Percentiles rank a stretch among this genome's conserved stretches.
Evolutionary conservation across 2,329 filamentous ascomycete species (phyloP).

Genomic region (Neofusicoccum ribis): DNA sequence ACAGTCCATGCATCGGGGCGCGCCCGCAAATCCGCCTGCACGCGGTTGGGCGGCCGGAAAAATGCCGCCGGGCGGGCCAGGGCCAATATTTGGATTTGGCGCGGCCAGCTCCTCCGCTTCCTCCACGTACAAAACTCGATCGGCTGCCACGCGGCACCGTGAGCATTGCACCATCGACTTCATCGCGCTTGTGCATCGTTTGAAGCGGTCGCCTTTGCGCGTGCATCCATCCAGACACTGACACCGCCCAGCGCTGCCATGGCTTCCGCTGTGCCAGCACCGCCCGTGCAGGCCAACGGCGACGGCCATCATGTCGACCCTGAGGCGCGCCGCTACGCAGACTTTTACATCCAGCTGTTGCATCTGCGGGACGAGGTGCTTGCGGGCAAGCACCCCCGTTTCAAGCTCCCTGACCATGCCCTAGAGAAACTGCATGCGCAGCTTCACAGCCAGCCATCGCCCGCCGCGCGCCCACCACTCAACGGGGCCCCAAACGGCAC

Average conservation of each 20-base stretch:
- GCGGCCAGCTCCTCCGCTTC: not conserved
- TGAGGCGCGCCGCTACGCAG: conserved; percentile 44
- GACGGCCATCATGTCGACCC: conserved; percentile 35
- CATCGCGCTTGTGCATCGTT: not conserved
- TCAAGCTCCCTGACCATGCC: conserved; percentile 59
- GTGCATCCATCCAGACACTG: not conserved
- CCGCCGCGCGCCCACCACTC: conserved; percentile 26
- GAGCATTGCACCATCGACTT: conserved; percentile 12
- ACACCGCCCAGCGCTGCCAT: conserved; percentile 12
- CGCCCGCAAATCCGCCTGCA: no score
- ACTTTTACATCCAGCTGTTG: conserved; percentile 73
- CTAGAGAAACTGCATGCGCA: conserved; percentile 42
- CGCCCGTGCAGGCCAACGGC: conserved; percentile 33
- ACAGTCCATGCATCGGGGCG: no score
- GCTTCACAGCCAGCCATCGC: conserved; percentile 1
- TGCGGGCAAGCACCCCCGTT: conserved; percentile 69
- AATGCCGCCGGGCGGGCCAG: conserved; percentile 1
- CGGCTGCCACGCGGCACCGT: conserved; percentile 10
- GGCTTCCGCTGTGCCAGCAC: conserved; percentile 23
- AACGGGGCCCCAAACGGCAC: conserved; percentile 16
- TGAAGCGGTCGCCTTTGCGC: not conserved
- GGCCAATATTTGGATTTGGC: conserved; percentile 13
- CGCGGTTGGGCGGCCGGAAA: not conserved
- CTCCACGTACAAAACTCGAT: conserved; percentile 9
- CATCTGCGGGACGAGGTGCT: conserved; percentile 78